phyloP scores from a whole-genome alignment of 495 filamentous ascomycete species.

The Stereocaulon alpinum region DNA sequence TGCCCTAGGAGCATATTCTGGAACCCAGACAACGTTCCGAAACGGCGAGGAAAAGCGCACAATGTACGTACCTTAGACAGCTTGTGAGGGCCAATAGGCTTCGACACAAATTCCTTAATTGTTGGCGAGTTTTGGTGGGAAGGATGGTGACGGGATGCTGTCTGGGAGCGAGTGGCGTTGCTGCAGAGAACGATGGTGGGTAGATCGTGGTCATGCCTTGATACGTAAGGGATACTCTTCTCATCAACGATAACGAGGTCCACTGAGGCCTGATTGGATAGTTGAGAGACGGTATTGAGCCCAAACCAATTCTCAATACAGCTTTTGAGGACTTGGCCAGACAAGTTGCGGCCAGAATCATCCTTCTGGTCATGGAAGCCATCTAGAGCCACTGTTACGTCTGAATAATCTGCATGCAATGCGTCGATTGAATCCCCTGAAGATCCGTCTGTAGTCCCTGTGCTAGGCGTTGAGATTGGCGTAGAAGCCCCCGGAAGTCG shows the following conservation, averaged over 20 bases:
- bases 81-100: constrained; percentile 55
- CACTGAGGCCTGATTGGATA: constrained; percentile 1
- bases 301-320: constrained; percentile 39
- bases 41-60: too few species aligned
- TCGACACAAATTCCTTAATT: constrained; percentile 38
- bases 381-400: constrained; percentile 24
- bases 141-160: constrained; percentile 2
- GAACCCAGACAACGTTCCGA: too few species aligned
- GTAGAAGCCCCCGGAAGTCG: constrained; percentile 18
- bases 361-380: constrained; percentile 17
- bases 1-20: too few species aligned
- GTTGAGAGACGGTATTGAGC: constrained; percentile 20
- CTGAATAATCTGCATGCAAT: constrained; percentile 10
- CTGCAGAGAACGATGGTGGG: constrained; percentile 21
- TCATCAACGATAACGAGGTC: constrained; percentile 36
- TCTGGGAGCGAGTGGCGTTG: constrained; percentile 17
- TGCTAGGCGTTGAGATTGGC: constrained; percentile 20
- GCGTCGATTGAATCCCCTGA: constrained; percentile 14
- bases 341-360: constrained; percentile 2
- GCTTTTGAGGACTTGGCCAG: constrained; percentile 19
- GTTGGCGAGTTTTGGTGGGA: neutral
- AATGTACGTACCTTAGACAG: constrained; percentile 36
- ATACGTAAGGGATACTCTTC: constrained; percentile 10
- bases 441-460: neutral
- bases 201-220: neutral